Evolutionary conservation across 2,329 filamentous ascomycete species (phyloP).

Genomic region (Magnaporthiopsis poae): DNA sequence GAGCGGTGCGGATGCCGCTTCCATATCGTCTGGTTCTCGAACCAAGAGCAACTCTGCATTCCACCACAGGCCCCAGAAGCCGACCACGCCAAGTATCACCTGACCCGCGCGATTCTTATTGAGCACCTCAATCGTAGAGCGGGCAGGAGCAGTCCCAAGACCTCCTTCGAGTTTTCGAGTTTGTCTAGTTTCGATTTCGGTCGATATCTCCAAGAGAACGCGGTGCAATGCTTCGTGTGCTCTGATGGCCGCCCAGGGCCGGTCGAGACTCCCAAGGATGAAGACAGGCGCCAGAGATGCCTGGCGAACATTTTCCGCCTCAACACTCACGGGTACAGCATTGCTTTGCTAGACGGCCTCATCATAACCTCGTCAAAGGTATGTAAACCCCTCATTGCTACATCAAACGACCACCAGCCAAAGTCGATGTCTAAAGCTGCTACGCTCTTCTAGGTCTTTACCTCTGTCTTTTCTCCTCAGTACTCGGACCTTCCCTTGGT

Average conservation of each 20-base stretch:
- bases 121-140: conserved; percentile 41
- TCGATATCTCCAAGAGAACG: conserved; percentile 42
- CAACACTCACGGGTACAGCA: conserved; percentile 45
- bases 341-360: conserved; percentile 54
- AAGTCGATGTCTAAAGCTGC: not conserved
- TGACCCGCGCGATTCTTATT: conserved; percentile 55
- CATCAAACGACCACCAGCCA: too few species aligned
- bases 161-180: conserved; percentile 30
- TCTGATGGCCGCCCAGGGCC: conserved; percentile 44
- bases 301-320: conserved; percentile 46
- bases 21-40: conserved; percentile 59
- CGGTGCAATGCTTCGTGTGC: conserved; percentile 58
- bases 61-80: conserved; percentile 28
- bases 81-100: conserved; percentile 40
- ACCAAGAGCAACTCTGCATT: conserved; percentile 44
- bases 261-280: conserved; percentile 5
- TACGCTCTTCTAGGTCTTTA: not conserved
- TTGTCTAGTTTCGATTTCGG: conserved; percentile 39
- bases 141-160: conserved; percentile 3
- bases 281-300: conserved; percentile 11
- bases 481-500: not conserved
- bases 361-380: conserved; percentile 57
- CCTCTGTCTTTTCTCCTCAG: not conserved
- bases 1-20: conserved; percentile 58
- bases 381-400: not conserved